These are phyloP conservation scores for Aspergillus awamori DNA, from an alignment of 2,329 filamentous ascomycete species.

Conservation along the genomic window DNA sequence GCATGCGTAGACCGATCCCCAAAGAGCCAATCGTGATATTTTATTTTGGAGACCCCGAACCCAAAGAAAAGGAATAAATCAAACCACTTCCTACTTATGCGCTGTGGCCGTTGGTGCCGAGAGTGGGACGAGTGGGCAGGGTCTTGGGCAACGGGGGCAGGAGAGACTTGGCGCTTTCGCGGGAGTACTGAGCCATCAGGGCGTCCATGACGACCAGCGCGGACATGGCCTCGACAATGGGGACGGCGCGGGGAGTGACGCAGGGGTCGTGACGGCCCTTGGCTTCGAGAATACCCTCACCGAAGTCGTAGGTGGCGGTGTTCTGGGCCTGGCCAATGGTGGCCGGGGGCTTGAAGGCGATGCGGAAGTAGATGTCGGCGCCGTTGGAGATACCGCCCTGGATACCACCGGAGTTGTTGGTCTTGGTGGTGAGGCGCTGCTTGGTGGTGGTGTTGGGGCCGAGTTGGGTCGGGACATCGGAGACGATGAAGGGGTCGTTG, in stretches of 20 bases:
- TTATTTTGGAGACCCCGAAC: too few species aligned
- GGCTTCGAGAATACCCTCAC: slow-evolving; percentile 77
- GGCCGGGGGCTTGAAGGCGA: slow-evolving; percentile 92
- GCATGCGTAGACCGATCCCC: not conserved
- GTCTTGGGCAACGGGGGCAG: slow-evolving; percentile 47
- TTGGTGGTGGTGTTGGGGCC: slow-evolving; percentile 21
- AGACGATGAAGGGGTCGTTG: slow-evolving; percentile 82
- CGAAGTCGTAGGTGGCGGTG: slow-evolving; percentile 77
- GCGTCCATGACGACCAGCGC: slow-evolving; percentile 85
- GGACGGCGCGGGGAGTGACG: slow-evolving; percentile 82
- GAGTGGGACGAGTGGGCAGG: slow-evolving; percentile 38
- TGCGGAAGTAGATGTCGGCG: slow-evolving; percentile 88
- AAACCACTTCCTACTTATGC: not conserved
- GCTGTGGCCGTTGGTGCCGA: slow-evolving; percentile 10
- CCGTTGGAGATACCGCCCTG: slow-evolving; percentile 96
- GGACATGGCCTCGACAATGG: slow-evolving; percentile 79
- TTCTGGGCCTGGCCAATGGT: slow-evolving; percentile 89
- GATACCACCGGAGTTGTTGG: slow-evolving; percentile 92
- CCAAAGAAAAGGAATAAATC: not conserved
- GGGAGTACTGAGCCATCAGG: slow-evolving; percentile 76
- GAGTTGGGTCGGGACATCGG: slow-evolving; percentile 33
- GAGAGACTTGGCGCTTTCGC: slow-evolving; percentile 52
- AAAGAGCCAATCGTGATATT: not conserved
- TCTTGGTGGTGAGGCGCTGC: slow-evolving; percentile 77
- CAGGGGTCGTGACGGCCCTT: slow-evolving; percentile 95